Evolutionary conservation across 352 stramenopile species (phyloP).

Genomic region (Blastocystis sp.): DNA sequence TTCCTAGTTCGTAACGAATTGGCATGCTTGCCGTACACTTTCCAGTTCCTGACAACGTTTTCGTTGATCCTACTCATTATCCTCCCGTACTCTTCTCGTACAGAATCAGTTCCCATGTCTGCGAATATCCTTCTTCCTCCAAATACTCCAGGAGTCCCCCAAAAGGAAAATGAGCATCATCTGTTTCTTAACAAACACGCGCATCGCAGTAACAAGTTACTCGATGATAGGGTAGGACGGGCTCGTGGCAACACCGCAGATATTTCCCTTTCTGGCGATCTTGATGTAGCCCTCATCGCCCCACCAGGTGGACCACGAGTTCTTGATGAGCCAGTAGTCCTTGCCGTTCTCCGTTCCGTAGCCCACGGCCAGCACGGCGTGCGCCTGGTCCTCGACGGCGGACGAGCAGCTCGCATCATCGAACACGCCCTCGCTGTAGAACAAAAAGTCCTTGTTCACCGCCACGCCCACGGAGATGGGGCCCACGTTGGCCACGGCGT

Average conservation of each 20-base stretch:
- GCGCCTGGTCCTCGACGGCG: slow-evolving; percentile 84
- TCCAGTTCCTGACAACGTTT: slow-evolving; percentile 32
- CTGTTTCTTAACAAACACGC: too few relatives aligned
- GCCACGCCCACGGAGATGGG: slow-evolving; percentile 84
- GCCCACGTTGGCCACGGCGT: slow-evolving; percentile 79
- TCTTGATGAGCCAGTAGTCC: slow-evolving; percentile 90
- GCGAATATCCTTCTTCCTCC: too few relatives aligned
- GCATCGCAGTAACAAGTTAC: slow-evolving; percentile 49
- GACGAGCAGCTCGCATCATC: slow-evolving; percentile 83
- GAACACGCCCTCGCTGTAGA: slow-evolving; percentile 82
- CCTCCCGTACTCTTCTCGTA: neutral
- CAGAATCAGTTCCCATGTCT: neutral
- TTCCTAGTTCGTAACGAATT: slow-evolving; percentile 18
- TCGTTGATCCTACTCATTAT: slow-evolving; percentile 20
- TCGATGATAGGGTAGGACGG: slow-evolving; percentile 80
- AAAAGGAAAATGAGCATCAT: too few relatives aligned
- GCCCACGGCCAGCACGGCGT: slow-evolving; percentile 85
- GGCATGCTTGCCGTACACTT: neutral
- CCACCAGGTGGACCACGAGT: slow-evolving; percentile 88
- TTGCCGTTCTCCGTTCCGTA: slow-evolving; percentile 81
- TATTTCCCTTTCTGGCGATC: slow-evolving; percentile 86
- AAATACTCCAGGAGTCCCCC: too few relatives aligned
- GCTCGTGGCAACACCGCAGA: slow-evolving; percentile 87
- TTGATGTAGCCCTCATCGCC: slow-evolving; percentile 87
- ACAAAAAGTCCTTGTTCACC: slow-evolving; percentile 81